Percentiles rank a stretch among this genome's conserved stretches.
These are phyloP conservation scores for Cladosporium sphaerospermum DNA, from an alignment of 2,329 filamentous ascomycete genomes.

Conservation along the genomic window DNA sequence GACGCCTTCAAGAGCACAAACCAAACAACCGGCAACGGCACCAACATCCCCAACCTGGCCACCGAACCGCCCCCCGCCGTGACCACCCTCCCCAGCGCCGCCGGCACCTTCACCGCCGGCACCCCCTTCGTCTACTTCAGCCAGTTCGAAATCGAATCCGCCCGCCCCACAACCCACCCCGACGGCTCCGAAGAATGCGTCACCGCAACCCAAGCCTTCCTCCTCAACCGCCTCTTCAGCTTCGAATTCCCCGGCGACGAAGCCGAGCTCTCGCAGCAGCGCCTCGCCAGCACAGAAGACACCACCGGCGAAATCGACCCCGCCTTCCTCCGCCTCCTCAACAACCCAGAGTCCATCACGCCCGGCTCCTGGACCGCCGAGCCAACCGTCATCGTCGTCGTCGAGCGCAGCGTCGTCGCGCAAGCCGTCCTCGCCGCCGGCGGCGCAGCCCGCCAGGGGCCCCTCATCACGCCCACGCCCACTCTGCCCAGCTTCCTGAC, in stretches of 20 bases:
- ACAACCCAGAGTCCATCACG: conserved; percentile 15
- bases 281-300: conserved; percentile 20
- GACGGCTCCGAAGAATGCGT: conserved; percentile 28
- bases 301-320: conserved; percentile 29
- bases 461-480: conserved; percentile 20
- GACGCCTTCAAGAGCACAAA: conserved; percentile 24
- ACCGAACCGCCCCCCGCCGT: conserved; percentile 25
- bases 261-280: conserved; percentile 23
- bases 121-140: conserved; percentile 41
- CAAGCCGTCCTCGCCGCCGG: conserved; percentile 15
- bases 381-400: conserved; percentile 39
- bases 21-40: conserved; percentile 22
- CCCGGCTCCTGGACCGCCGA: conserved; percentile 34
- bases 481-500: conserved; percentile 19
- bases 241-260: conserved; percentile 32
- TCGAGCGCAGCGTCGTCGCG: conserved; percentile 33
- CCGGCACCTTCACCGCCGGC: conserved; percentile 20
- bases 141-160: conserved; percentile 37
- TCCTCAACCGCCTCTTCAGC: conserved; percentile 30
- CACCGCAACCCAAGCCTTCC: conserved; percentile 31
- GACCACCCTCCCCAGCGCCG: conserved; percentile 20
- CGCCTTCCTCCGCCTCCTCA: conserved; percentile 29
- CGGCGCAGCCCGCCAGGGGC: conserved; percentile 8
- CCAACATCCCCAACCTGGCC: conserved; percentile 22
- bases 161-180: conserved; percentile 18